Evolutionary conservation across 768 basidiomycete genomes (phyloP).

Genomic region (Chiua virens): DNA sequence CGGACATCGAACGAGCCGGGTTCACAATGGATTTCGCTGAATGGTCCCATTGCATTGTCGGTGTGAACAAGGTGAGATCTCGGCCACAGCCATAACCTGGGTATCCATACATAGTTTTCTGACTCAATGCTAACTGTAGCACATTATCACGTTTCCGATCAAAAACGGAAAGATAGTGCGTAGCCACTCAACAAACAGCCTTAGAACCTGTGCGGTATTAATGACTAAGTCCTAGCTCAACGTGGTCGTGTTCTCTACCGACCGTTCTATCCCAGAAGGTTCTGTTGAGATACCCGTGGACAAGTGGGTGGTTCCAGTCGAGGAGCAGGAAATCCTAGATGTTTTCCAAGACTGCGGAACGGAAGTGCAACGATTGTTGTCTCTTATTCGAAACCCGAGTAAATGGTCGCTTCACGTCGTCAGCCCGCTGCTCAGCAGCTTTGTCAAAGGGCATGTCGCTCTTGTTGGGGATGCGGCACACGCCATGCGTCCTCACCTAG

Average conservation of each 20-base stretch:
- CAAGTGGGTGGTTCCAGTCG: constrained; percentile 44
- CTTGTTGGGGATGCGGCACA: constrained; percentile 61
- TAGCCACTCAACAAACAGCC: neutral
- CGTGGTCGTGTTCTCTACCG: constrained; percentile 43
- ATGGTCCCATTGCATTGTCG: constrained; percentile 44
- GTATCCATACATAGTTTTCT: too few species aligned
- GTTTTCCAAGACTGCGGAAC: constrained; percentile 46
- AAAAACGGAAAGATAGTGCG: constrained; percentile 41
- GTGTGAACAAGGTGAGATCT: constrained; percentile 42
- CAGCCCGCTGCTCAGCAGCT: constrained; percentile 45
- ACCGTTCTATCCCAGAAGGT: constrained; percentile 28
- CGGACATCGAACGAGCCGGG: constrained; percentile 41
- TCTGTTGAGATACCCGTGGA: constrained; percentile 25
- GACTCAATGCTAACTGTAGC: constrained; percentile 36
- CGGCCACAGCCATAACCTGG: neutral
- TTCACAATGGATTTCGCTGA: constrained; percentile 38
- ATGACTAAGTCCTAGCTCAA: constrained; percentile 38
- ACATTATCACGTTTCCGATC: constrained; percentile 54
- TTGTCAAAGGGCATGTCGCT: constrained; percentile 44
- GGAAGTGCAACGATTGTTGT: constrained; percentile 42
- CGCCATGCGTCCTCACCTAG: constrained; percentile 58
- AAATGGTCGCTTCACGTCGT: constrained; percentile 56
- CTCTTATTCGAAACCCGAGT: constrained; percentile 43
- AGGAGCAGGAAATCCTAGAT: constrained; percentile 44
- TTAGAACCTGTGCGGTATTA: neutral